Base-by-base conservation (phyloP, 257 asterid genomes). In the Ocimum tenuiflorum region DNA sequence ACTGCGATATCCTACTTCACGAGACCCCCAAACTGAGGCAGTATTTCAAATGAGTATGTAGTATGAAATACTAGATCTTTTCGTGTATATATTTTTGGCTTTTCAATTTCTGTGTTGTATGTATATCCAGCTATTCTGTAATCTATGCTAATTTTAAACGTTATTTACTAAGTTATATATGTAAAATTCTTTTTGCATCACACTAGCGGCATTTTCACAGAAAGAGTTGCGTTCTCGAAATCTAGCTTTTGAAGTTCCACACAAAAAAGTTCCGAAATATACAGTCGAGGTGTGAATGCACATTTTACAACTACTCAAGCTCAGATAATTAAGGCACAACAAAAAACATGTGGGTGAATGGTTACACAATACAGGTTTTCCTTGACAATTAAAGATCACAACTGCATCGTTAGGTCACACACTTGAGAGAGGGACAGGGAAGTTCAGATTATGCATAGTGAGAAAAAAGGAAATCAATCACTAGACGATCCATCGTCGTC, bases 401-500 rank as follows among this genome's bases (percentile, higher is more conserved):
- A 7, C 18, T 15, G 45, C 58, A 67, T 12, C 20, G 19, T 57
- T 29, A 70, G 3, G 5, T 41, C 43, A 33, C 67, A 47, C 48
- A 59, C 54, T 3, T n/a, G 46, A 8, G 1, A 52, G 15, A 5
- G 14, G 7, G 35, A 52, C 3, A 23, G 1, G 53, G 17, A 2
- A 19, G 35, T 12, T 53, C 39, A 36, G 14, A 1, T 49, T 23
- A 7, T n/a, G 12, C 41, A 36, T 6, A 38, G 4, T 13, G 17
- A 15, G 19, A 3, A 68, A 60, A 41, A 49, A 20, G 55, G 17
- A 15, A 59, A 57, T 72, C 71, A 91, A 76, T 91, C 97, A 60
- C 96, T 88, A 4, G 89, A 81, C 38, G 89, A 91, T 60, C 89
- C 96, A 79, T 85, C 95, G 19, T 77, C 82, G 24, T 88, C 92